These are phyloP conservation scores for Globisporangium heterothallicum DNA, from an alignment of 352 stramenopile genomes.

Conservation along the genomic window DNA sequence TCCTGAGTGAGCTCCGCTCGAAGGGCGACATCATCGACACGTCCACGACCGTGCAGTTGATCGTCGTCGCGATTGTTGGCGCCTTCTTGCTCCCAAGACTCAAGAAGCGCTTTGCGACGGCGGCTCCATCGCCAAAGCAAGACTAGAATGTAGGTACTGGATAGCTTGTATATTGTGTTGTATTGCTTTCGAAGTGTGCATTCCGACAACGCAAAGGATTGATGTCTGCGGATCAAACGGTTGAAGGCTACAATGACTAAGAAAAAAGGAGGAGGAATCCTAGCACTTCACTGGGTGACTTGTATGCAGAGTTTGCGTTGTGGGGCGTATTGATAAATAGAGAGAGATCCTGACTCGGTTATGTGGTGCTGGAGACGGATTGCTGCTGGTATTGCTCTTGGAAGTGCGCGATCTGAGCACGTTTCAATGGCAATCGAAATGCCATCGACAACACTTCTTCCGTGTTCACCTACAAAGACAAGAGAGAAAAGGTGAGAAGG, in stretches of 20 bases:
- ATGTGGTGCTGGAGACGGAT: constrained; percentile 27
- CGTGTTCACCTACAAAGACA: constrained; percentile 49
- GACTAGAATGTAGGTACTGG: constrained; percentile 16
- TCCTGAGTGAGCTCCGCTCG: constrained; percentile 62
- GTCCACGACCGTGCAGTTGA: constrained; percentile 63
- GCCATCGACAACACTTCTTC: constrained; percentile 48
- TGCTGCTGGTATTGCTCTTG: constrained; percentile 43
- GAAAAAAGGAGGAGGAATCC: too few relatives aligned
- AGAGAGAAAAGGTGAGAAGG: neutral
- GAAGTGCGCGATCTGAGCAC: constrained; percentile 36
- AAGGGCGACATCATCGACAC: constrained; percentile 77
- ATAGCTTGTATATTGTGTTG: neutral
- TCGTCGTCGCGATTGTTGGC: constrained; percentile 59
- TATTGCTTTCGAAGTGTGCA: too few relatives aligned
- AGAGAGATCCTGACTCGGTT: neutral
- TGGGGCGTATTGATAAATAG: too few relatives aligned
- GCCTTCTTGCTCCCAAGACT: constrained; percentile 52
- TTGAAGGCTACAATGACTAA: too few relatives aligned
- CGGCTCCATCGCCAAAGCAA: constrained; percentile 18
- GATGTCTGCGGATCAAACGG: too few relatives aligned
- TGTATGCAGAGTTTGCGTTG: too few relatives aligned
- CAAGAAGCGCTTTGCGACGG: constrained; percentile 56
- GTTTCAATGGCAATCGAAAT: constrained; percentile 59
- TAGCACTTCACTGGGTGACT: too few relatives aligned
- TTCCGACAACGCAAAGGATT: too few relatives aligned